Evolutionary conservation across 495 filamentous ascomycete genomes (phyloP).

Genomic region (Aspergillus sclerotioniger): DNA sequence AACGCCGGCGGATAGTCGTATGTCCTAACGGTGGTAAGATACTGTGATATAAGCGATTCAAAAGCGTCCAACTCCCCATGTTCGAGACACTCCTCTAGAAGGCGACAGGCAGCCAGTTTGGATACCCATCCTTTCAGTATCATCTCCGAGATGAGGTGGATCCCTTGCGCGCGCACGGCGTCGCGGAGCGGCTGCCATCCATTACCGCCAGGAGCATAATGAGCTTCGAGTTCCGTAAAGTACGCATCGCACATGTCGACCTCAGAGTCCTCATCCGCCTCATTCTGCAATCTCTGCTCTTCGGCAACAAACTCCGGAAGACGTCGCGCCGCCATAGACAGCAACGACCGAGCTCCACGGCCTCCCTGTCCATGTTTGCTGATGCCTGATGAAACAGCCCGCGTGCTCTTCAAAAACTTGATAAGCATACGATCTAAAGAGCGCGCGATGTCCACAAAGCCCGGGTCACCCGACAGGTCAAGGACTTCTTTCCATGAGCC

Average conservation of each 20-base stretch:
- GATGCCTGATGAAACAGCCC: slow-evolving; percentile 5
- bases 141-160: slow-evolving; percentile 56
- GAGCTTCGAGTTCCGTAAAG: slow-evolving; percentile 64
- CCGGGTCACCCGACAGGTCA: slow-evolving; percentile 33
- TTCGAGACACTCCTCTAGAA: slow-evolving; percentile 35
- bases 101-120: slow-evolving; percentile 28
- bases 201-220: slow-evolving; percentile 47
- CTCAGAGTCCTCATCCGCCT: slow-evolving; percentile 45
- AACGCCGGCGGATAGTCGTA: slow-evolving; percentile 36
- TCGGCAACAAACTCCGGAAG: slow-evolving; percentile 62
- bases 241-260: slow-evolving; percentile 52
- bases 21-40: slow-evolving; percentile 27
- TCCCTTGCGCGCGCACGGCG: slow-evolving; percentile 66
- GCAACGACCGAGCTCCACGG: slow-evolving; percentile 52
- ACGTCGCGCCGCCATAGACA: slow-evolving; percentile 63
- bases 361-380: neutral
- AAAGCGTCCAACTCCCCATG: slow-evolving; percentile 38
- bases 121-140: slow-evolving; percentile 47
- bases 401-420: slow-evolving; percentile 40
- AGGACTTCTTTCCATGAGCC: slow-evolving; percentile 44
- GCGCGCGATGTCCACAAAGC: slow-evolving; percentile 37
- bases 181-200: slow-evolving; percentile 67
- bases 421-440: slow-evolving; percentile 38
- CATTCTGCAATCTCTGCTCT: slow-evolving; percentile 56
- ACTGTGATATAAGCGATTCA: slow-evolving; percentile 33